A percentile compares a stretch with the other conserved stretches of the same genome.
phyloP scores from a whole-genome alignment of 2,329 filamentous ascomycete genomes.

The Colletotrichum sp. region DNA sequence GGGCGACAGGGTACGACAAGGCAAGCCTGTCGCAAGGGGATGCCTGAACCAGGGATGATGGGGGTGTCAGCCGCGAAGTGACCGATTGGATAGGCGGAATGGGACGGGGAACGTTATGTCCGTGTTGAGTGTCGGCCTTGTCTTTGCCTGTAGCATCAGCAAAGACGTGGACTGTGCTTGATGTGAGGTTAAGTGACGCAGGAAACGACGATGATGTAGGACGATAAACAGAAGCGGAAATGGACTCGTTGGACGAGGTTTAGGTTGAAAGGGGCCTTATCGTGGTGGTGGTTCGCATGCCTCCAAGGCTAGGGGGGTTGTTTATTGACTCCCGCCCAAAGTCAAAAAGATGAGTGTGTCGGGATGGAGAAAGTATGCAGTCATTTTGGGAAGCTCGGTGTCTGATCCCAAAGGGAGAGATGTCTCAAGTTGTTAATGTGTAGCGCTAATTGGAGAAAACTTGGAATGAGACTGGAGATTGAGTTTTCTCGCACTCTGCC shows the following conservation, averaged over 20 bases:
- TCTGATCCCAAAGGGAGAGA: neutral
- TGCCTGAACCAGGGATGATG: neutral
- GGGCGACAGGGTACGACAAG: conserved; percentile 7
- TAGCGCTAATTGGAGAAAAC: neutral
- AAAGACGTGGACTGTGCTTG: neutral
- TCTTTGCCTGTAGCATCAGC: neutral
- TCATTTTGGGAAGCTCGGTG: neutral
- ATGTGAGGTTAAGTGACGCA: neutral
- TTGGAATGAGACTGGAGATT: neutral
- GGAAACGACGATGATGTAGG: neutral
- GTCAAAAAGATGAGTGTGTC: neutral
- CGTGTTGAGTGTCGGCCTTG: neutral
- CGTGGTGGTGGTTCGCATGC: neutral
- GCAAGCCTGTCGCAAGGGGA: conserved; percentile 1
- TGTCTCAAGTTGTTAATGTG: neutral
- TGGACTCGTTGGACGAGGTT: neutral
- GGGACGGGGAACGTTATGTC: neutral
- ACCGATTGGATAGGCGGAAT: conserved; percentile 1
- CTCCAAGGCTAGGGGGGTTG: neutral
- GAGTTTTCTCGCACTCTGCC: conserved; percentile 1
- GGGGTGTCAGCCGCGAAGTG: neutral
- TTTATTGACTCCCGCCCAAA: neutral
- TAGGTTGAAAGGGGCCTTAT: neutral
- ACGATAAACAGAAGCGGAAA: neutral
- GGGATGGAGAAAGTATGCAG: neutral